phyloP scores from a whole-genome alignment of 225 moss, liverwort and hornwort genomes.

The Climacium dendroides region DNA sequence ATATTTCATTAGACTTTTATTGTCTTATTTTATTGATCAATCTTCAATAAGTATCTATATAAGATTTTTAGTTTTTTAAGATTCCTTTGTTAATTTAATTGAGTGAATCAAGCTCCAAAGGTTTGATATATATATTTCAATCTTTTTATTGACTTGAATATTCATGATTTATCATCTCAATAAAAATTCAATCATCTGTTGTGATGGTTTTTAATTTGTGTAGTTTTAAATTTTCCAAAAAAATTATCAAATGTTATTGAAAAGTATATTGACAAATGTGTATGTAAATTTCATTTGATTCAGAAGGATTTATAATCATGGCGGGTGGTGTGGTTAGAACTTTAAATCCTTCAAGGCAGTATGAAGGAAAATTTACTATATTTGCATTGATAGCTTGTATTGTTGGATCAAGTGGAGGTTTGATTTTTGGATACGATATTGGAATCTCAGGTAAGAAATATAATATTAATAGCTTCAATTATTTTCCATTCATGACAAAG shows the following conservation, averaged over 20 bases:
- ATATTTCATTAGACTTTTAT: not conserved
- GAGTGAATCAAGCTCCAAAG: not conserved
- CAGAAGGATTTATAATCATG: not conserved
- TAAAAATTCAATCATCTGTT: not conserved
- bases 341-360: not conserved
- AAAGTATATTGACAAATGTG: not conserved
- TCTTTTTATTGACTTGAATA: not conserved
- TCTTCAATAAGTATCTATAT: not conserved
- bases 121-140: not conserved
- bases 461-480: not conserved
- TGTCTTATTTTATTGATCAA: no score
- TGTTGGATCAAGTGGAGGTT: not conserved
- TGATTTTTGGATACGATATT: slow-evolving; percentile 6
- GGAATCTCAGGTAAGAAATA: not conserved
- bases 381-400: not conserved
- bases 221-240: fast-evolving
- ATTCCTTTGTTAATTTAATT: not conserved
- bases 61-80: no score
- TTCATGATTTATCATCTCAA: not conserved
- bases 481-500: not conserved
- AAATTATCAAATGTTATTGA: fast-evolving
- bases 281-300: not conserved
- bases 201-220: not conserved
- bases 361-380: not conserved
- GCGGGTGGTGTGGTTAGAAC: not conserved